These are phyloP conservation scores for Coemansia sp. DNA, from an alignment of 192 early-diverging fungal genomes.

Conservation along the genomic window DNA sequence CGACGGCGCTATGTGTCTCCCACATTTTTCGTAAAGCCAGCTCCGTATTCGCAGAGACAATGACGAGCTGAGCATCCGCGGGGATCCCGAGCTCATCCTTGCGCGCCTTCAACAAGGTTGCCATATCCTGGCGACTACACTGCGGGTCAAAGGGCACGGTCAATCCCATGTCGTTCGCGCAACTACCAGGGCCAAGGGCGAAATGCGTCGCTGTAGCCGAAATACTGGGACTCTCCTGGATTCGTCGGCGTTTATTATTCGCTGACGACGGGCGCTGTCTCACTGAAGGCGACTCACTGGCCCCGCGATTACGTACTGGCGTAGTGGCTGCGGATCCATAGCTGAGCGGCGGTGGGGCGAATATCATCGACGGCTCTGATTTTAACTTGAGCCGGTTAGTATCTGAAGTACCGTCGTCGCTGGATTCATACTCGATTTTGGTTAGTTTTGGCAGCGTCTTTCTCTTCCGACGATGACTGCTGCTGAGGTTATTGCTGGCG, in stretches of 20 bases:
- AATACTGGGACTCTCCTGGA: constrained; percentile 14
- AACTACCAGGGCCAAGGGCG: constrained; percentile 6
- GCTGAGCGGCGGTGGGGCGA: constrained; percentile 15
- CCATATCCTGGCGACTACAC: constrained; percentile 15
- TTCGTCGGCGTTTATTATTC: constrained; percentile 15
- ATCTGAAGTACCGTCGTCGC: constrained; percentile 4
- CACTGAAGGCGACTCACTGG: background rate
- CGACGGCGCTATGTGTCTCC: constrained; percentile 13
- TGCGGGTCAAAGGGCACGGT: constrained; percentile 5
- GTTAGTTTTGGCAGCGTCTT: constrained; percentile 15
- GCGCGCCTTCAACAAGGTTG: constrained; percentile 14
- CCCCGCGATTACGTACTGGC: background rate
- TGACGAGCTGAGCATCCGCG: constrained; percentile 8
- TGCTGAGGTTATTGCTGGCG: background rate
- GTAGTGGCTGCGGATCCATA: constrained; percentile 6
- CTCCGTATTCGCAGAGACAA: constrained; percentile 12
- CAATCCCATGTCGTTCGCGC: background rate
- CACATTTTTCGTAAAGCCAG: constrained; percentile 4
- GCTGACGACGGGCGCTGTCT: background rate
- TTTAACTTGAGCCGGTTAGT: background rate
- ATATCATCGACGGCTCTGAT: constrained; percentile 29
- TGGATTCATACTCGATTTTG: constrained; percentile 13
- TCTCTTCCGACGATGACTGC: background rate
- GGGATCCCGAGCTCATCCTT: constrained; percentile 18
- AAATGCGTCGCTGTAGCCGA: background rate